Conservation (phyloP, 2,329 filamentous ascomycete genomes). For the Colletotrichum abscissum region DNA sequence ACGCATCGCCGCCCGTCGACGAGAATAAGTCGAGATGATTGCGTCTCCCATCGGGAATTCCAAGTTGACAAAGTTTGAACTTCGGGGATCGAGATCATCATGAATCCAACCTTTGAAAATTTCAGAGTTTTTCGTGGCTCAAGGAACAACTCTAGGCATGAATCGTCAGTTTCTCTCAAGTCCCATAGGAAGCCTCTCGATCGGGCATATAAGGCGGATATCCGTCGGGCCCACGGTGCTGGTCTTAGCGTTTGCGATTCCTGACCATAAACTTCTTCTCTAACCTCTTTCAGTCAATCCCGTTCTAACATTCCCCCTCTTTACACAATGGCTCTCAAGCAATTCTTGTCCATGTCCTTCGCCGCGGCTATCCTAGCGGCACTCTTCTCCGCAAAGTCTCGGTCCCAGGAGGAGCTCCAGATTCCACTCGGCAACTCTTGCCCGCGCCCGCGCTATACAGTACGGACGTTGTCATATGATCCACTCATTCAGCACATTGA, state of each 20-base stretch:
- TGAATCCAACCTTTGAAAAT: too few relatives aligned
- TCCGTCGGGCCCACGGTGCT: not conserved
- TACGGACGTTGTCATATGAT: not conserved
- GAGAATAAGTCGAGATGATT: too few relatives aligned
- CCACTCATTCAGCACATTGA: not conserved
- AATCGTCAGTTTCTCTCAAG: not conserved
- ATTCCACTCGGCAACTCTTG: not conserved
- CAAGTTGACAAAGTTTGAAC: too few relatives aligned
- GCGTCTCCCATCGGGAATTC: too few relatives aligned
- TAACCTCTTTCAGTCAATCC: not conserved
- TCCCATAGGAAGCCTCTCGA: not conserved
- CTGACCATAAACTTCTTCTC: not conserved
- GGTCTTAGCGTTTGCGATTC: not conserved
- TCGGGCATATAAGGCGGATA: not conserved
- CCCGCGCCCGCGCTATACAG: not conserved
- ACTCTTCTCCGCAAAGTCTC: not conserved
- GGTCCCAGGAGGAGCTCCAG: not conserved
- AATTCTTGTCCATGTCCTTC: not conserved
- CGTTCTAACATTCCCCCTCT: not conserved
- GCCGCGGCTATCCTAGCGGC: not conserved
- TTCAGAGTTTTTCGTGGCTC: too few relatives aligned
- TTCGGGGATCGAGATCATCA: too few relatives aligned
- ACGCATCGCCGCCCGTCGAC: too few relatives aligned
- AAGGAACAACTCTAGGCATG: not conserved
- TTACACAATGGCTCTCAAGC: not conserved